A percentile compares a stretch with the other conserved stretches of the same genome.
Conservation (phyloP, 2,329 filamentous ascomycete genomes). For the Epichloe aotearoae region DNA sequence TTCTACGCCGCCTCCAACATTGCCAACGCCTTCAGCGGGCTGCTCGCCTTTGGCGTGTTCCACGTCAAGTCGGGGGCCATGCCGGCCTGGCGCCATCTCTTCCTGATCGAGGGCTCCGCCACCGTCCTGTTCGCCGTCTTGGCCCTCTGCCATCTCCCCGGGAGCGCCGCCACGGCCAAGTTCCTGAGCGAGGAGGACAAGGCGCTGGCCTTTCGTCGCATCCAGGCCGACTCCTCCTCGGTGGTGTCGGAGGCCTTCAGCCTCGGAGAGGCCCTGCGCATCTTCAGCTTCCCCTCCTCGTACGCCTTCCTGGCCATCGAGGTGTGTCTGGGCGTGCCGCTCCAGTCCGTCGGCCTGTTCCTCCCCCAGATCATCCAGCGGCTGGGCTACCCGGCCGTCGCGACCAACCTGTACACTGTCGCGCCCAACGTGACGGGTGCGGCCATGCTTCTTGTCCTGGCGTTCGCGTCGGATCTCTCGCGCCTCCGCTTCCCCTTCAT, state of each 20-base stretch:
- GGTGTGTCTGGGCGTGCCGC: slow-evolving; percentile 45
- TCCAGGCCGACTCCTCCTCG: slow-evolving; percentile 61
- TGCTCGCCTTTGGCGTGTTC: slow-evolving; percentile 35
- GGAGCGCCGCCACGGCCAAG: slow-evolving; percentile 45
- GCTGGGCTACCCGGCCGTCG: slow-evolving; percentile 34
- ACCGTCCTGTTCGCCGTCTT: slow-evolving; percentile 51
- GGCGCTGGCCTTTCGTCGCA: slow-evolving; percentile 56
- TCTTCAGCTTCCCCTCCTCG: slow-evolving; percentile 37
- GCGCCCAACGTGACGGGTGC: slow-evolving; percentile 67
- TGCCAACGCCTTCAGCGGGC: slow-evolving; percentile 42
- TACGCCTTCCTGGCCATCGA: slow-evolving; percentile 40
- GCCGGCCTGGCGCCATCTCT: slow-evolving; percentile 35
- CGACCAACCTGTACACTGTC: slow-evolving; percentile 70
- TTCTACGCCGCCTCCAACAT: slow-evolving; percentile 70
- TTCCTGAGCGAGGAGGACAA: slow-evolving; percentile 57
- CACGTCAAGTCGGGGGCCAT: slow-evolving; percentile 27
- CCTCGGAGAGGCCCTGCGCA: slow-evolving; percentile 34
- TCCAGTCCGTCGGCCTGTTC: slow-evolving; percentile 41
- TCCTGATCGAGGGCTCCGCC: slow-evolving; percentile 39
- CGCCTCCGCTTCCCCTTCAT: slow-evolving; percentile 64
- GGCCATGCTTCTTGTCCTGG: slow-evolving; percentile 56
- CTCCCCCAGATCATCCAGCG: slow-evolving; percentile 41
- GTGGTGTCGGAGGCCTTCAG: slow-evolving; percentile 40
- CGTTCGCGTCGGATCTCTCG: slow-evolving; percentile 54
- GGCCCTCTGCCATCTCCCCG: slow-evolving; percentile 59